Base-by-base conservation (phyloP, 164 flowering plant genomes). In the Aristolochia contorta region DNA sequence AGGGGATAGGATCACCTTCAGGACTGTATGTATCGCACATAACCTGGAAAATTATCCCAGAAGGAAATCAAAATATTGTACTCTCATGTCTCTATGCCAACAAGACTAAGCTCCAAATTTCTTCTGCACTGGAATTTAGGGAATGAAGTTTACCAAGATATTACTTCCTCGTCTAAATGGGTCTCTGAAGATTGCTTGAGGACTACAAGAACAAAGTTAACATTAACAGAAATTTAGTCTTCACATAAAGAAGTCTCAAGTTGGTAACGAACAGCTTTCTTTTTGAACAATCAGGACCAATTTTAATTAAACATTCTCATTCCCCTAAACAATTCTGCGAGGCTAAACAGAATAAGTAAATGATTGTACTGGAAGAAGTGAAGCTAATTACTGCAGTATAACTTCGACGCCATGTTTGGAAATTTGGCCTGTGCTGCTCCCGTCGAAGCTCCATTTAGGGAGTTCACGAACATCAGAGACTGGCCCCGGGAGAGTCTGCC, bases 11-110 rank as follows among this genome's bases (percentile, higher is more conserved):
- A 45, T 76, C 83, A 23, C 85, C 87, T 18, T 78, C 74, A 7
- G 87, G 87, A 4, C 83, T 79, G 65, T 83, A 77, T 25, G 81
- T 30, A 65, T 82, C 86, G 53, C 86, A 82, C 74, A 82, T 77
- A 8, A 81, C 85, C 85, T 81, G 54, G 48, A 24, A 24, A 21
- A 25, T 30, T 10, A 59, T 47, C 37, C n/a, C 21, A 41, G 20
- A 43, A 33, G 21, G 23, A 22, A 43, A 5, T 21, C 43, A 12
- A 58, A 58, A 37, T n/a, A 43, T 30, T 37, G 14, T 10, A 57
- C 19, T 25, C 30, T 16, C 12, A 57, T 9, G 5, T 27, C 30
- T 27, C 30, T 2, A 27, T 27, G 3, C 30, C 30, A 41, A 20
- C 6, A 6, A 21, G 22, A 43, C 3, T 41, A 20, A 46, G 20